Percentiles rank a stretch among this genome's conserved stretches.
Evolutionary conservation across 2,329 filamentous ascomycete species (phyloP).

Genomic region (Nemania bipapillata): DNA sequence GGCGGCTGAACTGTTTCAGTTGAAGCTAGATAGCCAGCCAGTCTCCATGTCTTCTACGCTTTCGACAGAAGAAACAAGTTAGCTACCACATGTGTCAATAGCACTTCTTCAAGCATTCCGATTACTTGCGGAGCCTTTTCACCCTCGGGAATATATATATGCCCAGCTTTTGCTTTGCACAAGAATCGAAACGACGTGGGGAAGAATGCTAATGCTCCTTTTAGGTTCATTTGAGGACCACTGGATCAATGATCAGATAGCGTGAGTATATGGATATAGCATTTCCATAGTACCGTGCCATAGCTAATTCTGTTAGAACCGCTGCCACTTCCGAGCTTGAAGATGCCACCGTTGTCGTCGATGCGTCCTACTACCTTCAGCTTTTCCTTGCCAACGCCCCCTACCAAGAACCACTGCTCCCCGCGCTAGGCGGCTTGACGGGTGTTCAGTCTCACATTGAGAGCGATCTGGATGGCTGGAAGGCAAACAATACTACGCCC

Average conservation of each 20-base stretch:
- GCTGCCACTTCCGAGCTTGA: constrained; percentile 76
- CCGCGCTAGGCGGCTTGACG: constrained; percentile 88
- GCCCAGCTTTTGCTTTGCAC: neutral
- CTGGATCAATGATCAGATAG: constrained; percentile 55
- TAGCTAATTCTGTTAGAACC: constrained; percentile 55
- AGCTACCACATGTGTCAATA: neutral
- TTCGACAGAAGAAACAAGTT: neutral
- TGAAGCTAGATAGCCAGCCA: neutral
- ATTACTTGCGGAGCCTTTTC: neutral
- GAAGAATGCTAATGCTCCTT: constrained; percentile 33
- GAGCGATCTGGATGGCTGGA: constrained; percentile 78
- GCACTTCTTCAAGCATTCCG: neutral
- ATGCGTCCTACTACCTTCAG: constrained; percentile 84
- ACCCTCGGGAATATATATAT: neutral
- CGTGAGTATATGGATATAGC: constrained; percentile 42
- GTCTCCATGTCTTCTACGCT: neutral
- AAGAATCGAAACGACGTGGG: neutral
- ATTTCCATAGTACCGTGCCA: neutral
- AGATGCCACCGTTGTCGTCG: constrained; percentile 67
- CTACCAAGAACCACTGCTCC: constrained; percentile 85
- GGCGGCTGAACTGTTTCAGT: neutral
- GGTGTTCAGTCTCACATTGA: constrained; percentile 80
- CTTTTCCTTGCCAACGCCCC: constrained; percentile 76
- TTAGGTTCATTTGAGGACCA: constrained; percentile 55
- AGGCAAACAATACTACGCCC: constrained; percentile 75